Conservation (phyloP, 2,329 filamentous ascomycete species). For the Microsporum ferrugineum region DNA sequence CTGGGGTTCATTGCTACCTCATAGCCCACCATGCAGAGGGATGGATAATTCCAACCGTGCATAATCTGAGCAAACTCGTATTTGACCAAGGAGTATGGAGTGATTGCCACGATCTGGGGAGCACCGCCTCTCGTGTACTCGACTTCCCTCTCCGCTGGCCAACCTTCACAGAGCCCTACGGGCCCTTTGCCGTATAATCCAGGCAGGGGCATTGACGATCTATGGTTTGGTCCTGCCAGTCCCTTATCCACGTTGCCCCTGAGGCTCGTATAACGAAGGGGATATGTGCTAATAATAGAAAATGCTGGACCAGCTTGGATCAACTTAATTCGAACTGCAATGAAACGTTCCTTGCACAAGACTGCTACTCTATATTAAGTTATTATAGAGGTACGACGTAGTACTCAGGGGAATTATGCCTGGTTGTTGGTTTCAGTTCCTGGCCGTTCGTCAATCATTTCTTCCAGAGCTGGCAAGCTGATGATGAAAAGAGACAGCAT, state of each 20-base stretch:
- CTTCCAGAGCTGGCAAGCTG: too few relatives aligned
- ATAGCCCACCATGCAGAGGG: neutral
- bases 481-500: neutral
- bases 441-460: neutral
- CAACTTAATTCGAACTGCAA: neutral
- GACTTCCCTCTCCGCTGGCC: neutral
- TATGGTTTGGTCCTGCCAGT: neutral
- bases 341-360: neutral
- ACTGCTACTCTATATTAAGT: neutral
- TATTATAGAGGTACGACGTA: neutral
- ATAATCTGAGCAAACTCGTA: neutral
- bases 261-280: neutral
- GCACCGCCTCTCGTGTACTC: neutral
- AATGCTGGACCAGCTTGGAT: neutral
- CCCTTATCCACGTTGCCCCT: neutral
- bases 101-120: neutral
- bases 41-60: neutral
- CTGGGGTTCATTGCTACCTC: neutral
- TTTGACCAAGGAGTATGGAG: neutral
- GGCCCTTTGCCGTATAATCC: neutral
- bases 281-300: neutral
- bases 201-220: neutral
- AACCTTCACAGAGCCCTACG: neutral
- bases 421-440: neutral
- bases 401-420: neutral